Base-by-base conservation (phyloP, 1,284 basidiomycete genomes). In the Mycosarcoma maydis region DNA sequence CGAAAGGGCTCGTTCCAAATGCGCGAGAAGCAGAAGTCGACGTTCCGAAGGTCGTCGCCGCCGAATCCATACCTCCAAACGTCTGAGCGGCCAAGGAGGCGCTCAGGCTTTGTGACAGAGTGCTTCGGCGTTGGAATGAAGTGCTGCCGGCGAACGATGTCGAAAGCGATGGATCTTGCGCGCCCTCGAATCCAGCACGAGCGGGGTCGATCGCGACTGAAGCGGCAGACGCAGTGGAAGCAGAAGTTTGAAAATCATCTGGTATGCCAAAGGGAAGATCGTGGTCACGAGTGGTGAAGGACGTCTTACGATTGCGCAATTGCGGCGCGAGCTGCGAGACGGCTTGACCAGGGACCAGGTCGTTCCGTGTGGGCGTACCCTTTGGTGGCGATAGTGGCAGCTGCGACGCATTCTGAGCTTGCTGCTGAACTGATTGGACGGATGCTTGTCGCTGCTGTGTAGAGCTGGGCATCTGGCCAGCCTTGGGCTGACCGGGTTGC, bases 201-300 rank as follows among this genome's bases (percentile, higher is more conserved):
- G 30, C 53, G 16, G 55, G 43, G 30, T 60, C 51, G 9, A 20
- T 20, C 9, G 19, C 13, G 17, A 37, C 34, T 16, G 51, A 46
- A n/a, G 38, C 24, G 11, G 48, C 41, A n/a, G 44, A 23, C 14
- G 52, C 23, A n/a, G 34, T 23, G 3, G 45, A 36, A 9, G 53
- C 37, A 0, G 52, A 36, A 4, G 55, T 29, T 19, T 77, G 71
- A 23, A 82, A 78, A 60, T 88, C 87, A 57, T 88, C 87, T 10
- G 86, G 85, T 42, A 87, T 84, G 74, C 87, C 87, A 61, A 90
- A 90, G 0, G 88, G 87, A 69, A 92, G 90, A 65, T 91, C 90
- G 53, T 88, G 89, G 72, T 90, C 88, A 68, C 89, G 87, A 46
- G 90, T 90, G 88, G 0, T 88, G 9, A 90, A 89, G 0, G 88